Evolutionary conservation across 768 basidiomycete genomes (phyloP).

Genomic region (Pleurotus platypus): DNA sequence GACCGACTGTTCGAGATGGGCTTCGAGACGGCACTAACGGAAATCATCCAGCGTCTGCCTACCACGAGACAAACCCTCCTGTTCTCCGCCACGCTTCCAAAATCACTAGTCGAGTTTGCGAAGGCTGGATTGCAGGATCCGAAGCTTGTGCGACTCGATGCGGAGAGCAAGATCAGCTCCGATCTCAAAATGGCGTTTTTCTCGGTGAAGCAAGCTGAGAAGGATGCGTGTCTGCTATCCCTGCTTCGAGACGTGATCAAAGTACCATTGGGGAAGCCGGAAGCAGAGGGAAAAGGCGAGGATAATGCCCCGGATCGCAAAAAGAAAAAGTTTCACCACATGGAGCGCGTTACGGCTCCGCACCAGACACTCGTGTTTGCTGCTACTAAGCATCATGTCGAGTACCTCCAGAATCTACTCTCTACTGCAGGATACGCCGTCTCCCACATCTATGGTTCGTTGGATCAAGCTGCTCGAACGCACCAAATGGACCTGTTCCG

Average conservation of each 20-base stretch:
- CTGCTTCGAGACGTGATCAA: slow-evolving; percentile 86
- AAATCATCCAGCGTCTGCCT: slow-evolving; percentile 89
- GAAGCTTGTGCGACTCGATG: slow-evolving; percentile 92
- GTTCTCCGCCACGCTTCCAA: slow-evolving; percentile 95
- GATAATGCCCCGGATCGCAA: slow-evolving; percentile 31
- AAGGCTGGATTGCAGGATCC: slow-evolving; percentile 94
- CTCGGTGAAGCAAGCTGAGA: slow-evolving; percentile 86
- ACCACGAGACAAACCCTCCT: slow-evolving; percentile 85
- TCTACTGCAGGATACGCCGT: slow-evolving; percentile 80
- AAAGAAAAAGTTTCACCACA: slow-evolving; percentile 50
- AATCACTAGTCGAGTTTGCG: slow-evolving; percentile 96
- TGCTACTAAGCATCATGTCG: slow-evolving; percentile 98
- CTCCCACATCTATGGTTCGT: slow-evolving; percentile 92
- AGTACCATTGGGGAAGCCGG: slow-evolving; percentile 56
- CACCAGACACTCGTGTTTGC: slow-evolving; percentile 94
- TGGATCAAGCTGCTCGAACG: slow-evolving; percentile 88
- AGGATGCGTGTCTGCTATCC: slow-evolving; percentile 84
- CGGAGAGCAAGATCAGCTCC: slow-evolving; percentile 91
- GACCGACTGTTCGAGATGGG: slow-evolving; percentile 99
- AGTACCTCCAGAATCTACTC: slow-evolving; percentile 82
- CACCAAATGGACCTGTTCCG: slow-evolving; percentile 92
- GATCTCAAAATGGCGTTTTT: slow-evolving; percentile 96
- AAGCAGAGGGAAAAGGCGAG: slow-evolving; percentile 20
- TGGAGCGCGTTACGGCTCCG: slow-evolving; percentile 54
- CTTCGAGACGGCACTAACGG: slow-evolving; percentile 87